A percentile compares a stretch with the other conserved stretches of the same genome.
phyloP scores from a whole-genome alignment of 768 basidiomycete genomes.

The Mycena polygramma region DNA sequence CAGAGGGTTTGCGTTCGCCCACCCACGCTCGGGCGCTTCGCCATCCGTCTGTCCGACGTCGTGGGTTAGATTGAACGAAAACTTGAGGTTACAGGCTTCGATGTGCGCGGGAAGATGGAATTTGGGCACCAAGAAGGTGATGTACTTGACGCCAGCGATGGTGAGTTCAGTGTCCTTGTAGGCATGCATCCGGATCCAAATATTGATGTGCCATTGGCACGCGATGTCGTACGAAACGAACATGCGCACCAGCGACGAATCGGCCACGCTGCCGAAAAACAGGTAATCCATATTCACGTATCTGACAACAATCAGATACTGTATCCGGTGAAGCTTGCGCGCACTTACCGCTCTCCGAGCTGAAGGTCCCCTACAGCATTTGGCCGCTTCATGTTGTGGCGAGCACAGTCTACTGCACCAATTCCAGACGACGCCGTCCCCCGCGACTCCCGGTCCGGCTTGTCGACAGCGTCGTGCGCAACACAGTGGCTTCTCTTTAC shows the following conservation, averaged over 20 bases:
- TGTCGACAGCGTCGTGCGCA: background rate
- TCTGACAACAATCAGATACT: background rate
- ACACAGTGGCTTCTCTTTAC: slow-evolving; percentile 4
- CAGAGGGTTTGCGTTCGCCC: background rate
- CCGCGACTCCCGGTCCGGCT: background rate
- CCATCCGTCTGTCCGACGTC: background rate
- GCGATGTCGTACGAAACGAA: slow-evolving; percentile 3
- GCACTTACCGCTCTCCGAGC: background rate
- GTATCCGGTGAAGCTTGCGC: background rate
- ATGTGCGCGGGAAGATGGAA: background rate
- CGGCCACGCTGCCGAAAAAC: background rate
- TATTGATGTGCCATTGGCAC: background rate
- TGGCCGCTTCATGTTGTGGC: slow-evolving; percentile 6
- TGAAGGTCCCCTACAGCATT: background rate
- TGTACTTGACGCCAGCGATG: background rate
- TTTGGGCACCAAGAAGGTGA: background rate
- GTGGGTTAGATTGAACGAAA: background rate
- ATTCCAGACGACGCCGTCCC: background rate
- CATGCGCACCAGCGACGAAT: background rate
- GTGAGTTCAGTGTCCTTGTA: background rate
- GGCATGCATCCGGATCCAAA: background rate
- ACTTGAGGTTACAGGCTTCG: slow-evolving; percentile 5
- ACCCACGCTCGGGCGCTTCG: slow-evolving; percentile 3
- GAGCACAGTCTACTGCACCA: background rate
- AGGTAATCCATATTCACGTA: slow-evolving; percentile 3